phyloP scores from a whole-genome alignment of 352 stramenopile species.

The Globisporangium carolinianum region DNA sequence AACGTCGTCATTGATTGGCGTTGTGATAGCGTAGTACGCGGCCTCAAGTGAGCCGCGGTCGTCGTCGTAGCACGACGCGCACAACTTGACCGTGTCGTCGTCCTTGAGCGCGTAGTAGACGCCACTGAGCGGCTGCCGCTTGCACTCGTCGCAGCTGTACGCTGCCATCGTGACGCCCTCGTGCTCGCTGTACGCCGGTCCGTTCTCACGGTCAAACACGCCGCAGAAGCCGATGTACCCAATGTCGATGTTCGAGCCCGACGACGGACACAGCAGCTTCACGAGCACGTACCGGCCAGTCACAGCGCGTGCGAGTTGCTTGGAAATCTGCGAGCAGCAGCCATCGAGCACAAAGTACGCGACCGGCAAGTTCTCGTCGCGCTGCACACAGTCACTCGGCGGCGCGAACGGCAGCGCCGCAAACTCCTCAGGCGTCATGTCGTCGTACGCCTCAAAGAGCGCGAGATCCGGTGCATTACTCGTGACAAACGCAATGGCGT shows the following conservation, averaged over 20 bases:
- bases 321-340: constrained; percentile 68
- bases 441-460: constrained; percentile 46
- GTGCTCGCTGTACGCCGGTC: constrained; percentile 67
- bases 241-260: constrained; percentile 78
- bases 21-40: constrained; percentile 38
- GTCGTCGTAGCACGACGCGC: constrained; percentile 71
- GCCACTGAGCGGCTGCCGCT: constrained; percentile 24
- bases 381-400: constrained; percentile 30
- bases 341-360: constrained; percentile 77
- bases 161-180: constrained; percentile 9
- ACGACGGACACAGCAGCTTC: constrained; percentile 61
- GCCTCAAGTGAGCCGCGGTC: constrained; percentile 51
- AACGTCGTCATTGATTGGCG: constrained; percentile 24
- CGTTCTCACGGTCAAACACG: constrained; percentile 74
- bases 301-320: constrained; percentile 59
- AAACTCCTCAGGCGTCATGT: constrained; percentile 74
- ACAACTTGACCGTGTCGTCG: constrained; percentile 54
- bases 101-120: constrained; percentile 60
- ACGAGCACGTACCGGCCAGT: constrained; percentile 73
- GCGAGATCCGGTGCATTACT: constrained; percentile 51
- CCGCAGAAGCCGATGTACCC: constrained; percentile 78
- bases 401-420: constrained; percentile 61
- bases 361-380: constrained; percentile 60
- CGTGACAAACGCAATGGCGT: constrained; percentile 62
- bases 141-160: constrained; percentile 65